Evolutionary conservation across 2,329 filamentous ascomycete genomes (phyloP), one percentile per base, ranked within the genome.

Genomic region (Aspergillus sp.): DNA sequence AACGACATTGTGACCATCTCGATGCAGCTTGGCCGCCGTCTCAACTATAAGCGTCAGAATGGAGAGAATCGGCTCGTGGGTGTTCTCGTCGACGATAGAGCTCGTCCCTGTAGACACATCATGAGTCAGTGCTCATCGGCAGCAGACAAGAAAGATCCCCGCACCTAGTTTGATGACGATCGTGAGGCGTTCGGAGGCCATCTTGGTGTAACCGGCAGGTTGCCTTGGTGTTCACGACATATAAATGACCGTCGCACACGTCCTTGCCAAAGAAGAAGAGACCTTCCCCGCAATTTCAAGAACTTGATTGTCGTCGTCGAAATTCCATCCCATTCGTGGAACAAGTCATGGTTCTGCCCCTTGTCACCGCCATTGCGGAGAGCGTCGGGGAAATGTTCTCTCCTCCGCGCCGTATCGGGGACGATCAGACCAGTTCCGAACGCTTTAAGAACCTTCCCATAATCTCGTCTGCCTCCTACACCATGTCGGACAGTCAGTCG

Each of bases 31-130:
- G 49, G 93, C 88, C 13, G 90, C 91, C 17, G 94, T 97, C 75
- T 97, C 91, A 59, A 97, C 94, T 60, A 99, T 96, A 54, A 93
- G 79, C 55, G 89, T 92, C 51, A 99, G 79, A 61, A 91, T 95
- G 4, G 92, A 94, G 36, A 99, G 82, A 33, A 96, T 83, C 3
- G 94, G 94, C 68, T 96, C 90, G 74, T 96, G 94, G 19, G 90
- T 95, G 68, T 86, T 88, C 71, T 99, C 94, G 74, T 97, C 90
- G 59, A 99, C 92, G 62, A 99, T 97, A n/a, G 94, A 97, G 73
- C 91, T 96, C 44, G 94, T 97, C 64, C 94, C 94, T 99, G 62
- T 55, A 53, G 46, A 38, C 57, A 52, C 58, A 45, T n/a, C 17
- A 49, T 26, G 38, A 43, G 53, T 66, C 53, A 63, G 54, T 54